phyloP scores from a whole-genome alignment of 2,329 filamentous ascomycete species.

The Alternaria consortialis region DNA sequence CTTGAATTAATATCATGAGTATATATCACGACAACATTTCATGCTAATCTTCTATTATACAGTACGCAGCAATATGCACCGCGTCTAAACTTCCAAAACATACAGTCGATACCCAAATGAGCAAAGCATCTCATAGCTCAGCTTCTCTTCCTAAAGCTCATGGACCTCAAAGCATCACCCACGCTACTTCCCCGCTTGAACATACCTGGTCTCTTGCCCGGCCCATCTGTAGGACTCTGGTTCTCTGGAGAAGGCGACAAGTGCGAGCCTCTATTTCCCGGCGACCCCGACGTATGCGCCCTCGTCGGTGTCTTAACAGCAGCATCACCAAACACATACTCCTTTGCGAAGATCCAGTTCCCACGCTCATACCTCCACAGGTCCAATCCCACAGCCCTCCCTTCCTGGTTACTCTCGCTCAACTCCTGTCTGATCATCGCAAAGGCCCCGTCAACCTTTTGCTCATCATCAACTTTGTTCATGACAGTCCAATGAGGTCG shows the following conservation, averaged over 20 bases:
- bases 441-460: slow-evolving; percentile 49
- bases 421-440: slow-evolving; percentile 45
- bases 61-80: background rate
- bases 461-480: slow-evolving; percentile 58
- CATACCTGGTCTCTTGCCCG: slow-evolving; percentile 22
- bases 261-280: slow-evolving; percentile 7
- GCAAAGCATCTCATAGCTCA: slow-evolving; percentile 4
- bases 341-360: slow-evolving; percentile 51
- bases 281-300: background rate
- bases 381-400: slow-evolving; percentile 50
- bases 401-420: slow-evolving; percentile 42
- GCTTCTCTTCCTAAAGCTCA: slow-evolving; percentile 26
- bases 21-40: background rate
- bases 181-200: slow-evolving; percentile 29
- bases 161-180: slow-evolving; percentile 21
- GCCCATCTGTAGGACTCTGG: slow-evolving; percentile 5
- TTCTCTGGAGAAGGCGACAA: slow-evolving; percentile 3
- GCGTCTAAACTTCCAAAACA: background rate
- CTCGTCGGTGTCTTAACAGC: background rate
- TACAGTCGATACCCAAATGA: background rate
- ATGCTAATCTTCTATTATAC: background rate
- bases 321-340: slow-evolving; percentile 46
- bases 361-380: slow-evolving; percentile 56
- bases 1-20: background rate
- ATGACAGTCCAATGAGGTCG: slow-evolving; percentile 58